Evolutionary conservation across 1,284 basidiomycete genomes (phyloP), one percentile per base, ranked within the genome.

Genomic region (Trametes hirsuta): DNA sequence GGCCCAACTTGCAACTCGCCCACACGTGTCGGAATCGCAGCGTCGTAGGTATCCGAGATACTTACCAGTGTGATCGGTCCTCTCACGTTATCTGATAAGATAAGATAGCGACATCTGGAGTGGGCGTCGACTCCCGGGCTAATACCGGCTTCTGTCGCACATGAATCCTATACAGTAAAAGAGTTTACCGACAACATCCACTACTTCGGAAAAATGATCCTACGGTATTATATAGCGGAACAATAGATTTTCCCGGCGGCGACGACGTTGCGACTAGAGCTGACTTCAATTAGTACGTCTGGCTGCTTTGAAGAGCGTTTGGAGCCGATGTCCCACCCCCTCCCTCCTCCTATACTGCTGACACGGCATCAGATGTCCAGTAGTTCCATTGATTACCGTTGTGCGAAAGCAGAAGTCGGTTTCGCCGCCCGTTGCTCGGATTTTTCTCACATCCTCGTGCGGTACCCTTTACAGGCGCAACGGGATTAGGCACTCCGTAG

Each of bases 21-120:
- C 30, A 30, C 30, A 8, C 30, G 30, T 30, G 30, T 8, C 8
- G 18, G 18, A 30, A 30, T 30, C 30, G 30, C 30, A 8, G 30
- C 8, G 30, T 30, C 30, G 30, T 8, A 40, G 48, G 48, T 15
- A 39, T 18, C 30, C 12, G 47, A 30, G 30, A 8, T 30, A 30
- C 30, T 30, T 11, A 15, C 35, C 15, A 34, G n/a, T 10, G 12
- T 18, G 18, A 18, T 18, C 18, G 22, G n/a, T 37, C 41, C 30
- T 56, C 55, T 34, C 55, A 50, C 36, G 24, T 35, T 47, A 51
- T 51, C 55, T 51, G 55, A 57, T 57, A 51, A 57, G 55, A 57
- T 57, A 14, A 51, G 55, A 57, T 57, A 6, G 15, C 22, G 35
- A 4, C 11, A 1, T 4, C 37, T 18, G 11, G 39, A 36, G n/a